phyloP scores from a whole-genome alignment of 192 early-diverging fungal species.

The Helicostylum pulchrum region DNA sequence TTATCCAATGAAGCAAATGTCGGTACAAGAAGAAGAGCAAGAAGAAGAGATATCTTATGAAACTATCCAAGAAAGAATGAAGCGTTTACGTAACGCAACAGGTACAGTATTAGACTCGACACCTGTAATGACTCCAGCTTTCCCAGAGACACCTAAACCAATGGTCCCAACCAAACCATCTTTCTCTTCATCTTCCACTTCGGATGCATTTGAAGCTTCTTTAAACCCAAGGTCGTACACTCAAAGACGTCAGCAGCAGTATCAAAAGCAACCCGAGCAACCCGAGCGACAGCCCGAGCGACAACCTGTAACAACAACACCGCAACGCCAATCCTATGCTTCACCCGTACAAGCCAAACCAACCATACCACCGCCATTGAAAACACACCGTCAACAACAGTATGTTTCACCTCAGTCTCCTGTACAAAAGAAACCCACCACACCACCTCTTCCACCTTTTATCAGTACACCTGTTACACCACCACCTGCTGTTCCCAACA shows the following conservation, averaged over 20 bases:
- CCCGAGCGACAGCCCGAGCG: too few relatives aligned
- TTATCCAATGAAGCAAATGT: conserved; percentile 12
- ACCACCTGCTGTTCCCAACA: conserved; percentile 10
- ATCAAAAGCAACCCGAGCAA: too few relatives aligned
- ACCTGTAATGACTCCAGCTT: neutral
- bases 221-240: neutral
- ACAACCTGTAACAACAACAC: neutral
- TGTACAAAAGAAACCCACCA: too few relatives aligned
- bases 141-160: neutral
- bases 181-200: neutral
- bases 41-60: neutral
- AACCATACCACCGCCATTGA: neutral
- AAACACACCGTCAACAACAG: neutral
- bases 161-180: neutral
- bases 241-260: too few relatives aligned
- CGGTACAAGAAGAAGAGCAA: neutral
- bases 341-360: too few relatives aligned
- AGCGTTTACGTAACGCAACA: neutral
- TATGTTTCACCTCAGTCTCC: neutral
- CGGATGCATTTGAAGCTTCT: conserved; percentile 13
- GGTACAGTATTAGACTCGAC: neutral
- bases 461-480: neutral
- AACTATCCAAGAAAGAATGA: neutral
- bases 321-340: too few relatives aligned
- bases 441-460: neutral